Conservation (phyloP, 176 grass and related monocot species). For the Triticum urartu region DNA sequence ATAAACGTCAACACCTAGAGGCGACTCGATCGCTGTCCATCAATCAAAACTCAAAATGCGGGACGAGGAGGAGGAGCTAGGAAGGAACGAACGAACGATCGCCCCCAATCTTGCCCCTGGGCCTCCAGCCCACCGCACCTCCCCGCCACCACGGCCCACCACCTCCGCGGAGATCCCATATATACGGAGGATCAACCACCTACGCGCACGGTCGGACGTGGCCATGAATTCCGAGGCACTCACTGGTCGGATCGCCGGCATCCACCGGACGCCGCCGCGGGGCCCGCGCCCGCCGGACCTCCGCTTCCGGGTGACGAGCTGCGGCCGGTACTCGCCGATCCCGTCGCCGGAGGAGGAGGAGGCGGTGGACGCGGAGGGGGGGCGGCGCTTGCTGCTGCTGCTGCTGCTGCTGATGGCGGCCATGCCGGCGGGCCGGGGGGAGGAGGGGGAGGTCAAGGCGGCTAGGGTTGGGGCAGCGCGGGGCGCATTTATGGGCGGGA, state of each 20-base stretch:
- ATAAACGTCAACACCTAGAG: not conserved
- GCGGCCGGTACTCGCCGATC: not conserved
- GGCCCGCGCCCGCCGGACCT: slow-evolving; percentile 33
- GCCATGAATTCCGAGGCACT: slow-evolving; percentile 63
- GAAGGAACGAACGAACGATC: not conserved
- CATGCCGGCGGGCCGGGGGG: slow-evolving; percentile 28
- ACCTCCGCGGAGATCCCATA: not conserved
- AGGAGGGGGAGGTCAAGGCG: not conserved
- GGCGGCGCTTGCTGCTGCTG: slow-evolving; percentile 33
- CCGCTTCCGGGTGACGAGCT: slow-evolving; percentile 37
- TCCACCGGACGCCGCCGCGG: slow-evolving; percentile 24
- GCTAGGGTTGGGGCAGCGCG: slow-evolving; percentile 56
- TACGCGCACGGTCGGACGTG: not conserved
- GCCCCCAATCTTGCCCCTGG: slow-evolving; percentile 1
- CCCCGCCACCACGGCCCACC: slow-evolving; percentile 37
- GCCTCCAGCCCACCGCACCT: slow-evolving; percentile 48
- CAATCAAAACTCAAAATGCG: not conserved
- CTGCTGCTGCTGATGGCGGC: slow-evolving; percentile 16
- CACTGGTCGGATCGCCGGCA: slow-evolving; percentile 35
- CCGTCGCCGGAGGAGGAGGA: slow-evolving; percentile 21
- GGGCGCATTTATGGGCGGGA: slow-evolving; percentile 41
- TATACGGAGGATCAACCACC: not conserved
- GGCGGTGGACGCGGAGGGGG: slow-evolving; percentile 27
- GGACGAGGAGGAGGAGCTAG: not conserved
- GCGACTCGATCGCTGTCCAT: not conserved